Evolutionary conservation across 2,329 filamentous ascomycete genomes (phyloP), one percentile per base, ranked within the genome.

Genomic region (Penicillium sp.): DNA sequence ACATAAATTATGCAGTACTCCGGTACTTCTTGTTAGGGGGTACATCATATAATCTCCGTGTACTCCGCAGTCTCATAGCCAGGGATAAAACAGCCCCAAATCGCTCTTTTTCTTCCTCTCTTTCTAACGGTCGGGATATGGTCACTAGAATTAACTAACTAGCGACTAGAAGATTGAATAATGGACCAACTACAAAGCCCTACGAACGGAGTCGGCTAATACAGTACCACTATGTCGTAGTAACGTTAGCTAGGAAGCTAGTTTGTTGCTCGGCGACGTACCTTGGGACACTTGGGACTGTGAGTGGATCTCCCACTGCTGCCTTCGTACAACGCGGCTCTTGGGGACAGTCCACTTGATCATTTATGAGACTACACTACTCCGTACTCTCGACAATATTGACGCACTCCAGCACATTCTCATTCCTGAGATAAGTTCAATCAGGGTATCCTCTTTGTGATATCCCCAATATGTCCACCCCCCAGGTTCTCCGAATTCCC

Each of bases 401-500:
- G 7, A 28, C 45, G 2, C 45, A 13, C 26, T 30, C 24, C 15
- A 28, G 8, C 45, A 28, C 8, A 28, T 28, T 17, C 26, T n/a
- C 26, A 3, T 28, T 30, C 1, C 12, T 2, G 42, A 15, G 19
- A 28, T 24, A 17, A 17, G 6, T 30, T 30, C 24, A 28, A 7
- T 6, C 8, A 9, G 9, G 7, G 26, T 12, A 30, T n/a, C n/a
- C 26, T 44, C 26, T 12, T 44, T 8, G 24, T 12, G 10, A 4
- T 33, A 22, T 55, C 26, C 15, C 13, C 1, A 40, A 30, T 38
- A 64, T 66, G 59, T 40, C 61, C 26, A 35, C 47, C 30, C 63
- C 76, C 26, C 75, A 72, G 60, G 78, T 87, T 58, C 68, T 87
- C 37, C 82, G 82, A 42, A 75, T 88, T 65, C 76, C 78, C 49